Percentiles rank a stretch among this genome's conserved stretches.
These are phyloP conservation scores for Neonectria neomacrospora DNA, from an alignment of 2,329 filamentous ascomycete species.

Conservation along the genomic window DNA sequence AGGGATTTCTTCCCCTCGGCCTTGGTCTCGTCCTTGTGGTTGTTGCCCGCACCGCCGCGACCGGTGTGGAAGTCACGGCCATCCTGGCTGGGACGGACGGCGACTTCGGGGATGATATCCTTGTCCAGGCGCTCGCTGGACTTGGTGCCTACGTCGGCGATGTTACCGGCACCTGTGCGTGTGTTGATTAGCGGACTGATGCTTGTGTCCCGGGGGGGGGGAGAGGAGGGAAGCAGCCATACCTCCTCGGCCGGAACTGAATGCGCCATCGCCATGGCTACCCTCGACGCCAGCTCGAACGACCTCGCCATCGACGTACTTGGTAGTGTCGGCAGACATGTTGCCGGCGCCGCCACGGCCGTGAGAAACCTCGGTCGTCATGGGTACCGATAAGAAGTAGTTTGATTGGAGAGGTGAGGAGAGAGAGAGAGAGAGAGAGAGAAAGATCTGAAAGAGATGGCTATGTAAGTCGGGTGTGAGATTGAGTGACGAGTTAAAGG, in stretches of 20 bases:
- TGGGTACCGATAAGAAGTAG: slow-evolving; percentile 35
- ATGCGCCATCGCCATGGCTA: slow-evolving; percentile 68
- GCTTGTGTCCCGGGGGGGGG: neutral
- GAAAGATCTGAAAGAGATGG: neutral
- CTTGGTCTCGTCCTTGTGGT: slow-evolving; percentile 52
- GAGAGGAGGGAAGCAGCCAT: slow-evolving; percentile 36
- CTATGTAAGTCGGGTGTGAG: slow-evolving; percentile 8
- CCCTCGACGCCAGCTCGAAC: slow-evolving; percentile 65
- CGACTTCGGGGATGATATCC: slow-evolving; percentile 64
- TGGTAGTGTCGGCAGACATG: slow-evolving; percentile 66
- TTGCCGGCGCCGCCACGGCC: slow-evolving; percentile 72
- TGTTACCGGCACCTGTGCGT: slow-evolving; percentile 66
- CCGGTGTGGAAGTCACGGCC: slow-evolving; percentile 66
- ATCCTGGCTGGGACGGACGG: slow-evolving; percentile 60
- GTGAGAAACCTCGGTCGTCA: slow-evolving; percentile 65
- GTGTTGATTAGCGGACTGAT: slow-evolving; percentile 21
- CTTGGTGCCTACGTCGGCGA: slow-evolving; percentile 60
- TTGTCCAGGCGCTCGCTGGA: slow-evolving; percentile 58
- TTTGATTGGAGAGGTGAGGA: neutral
- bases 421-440: too few relatives aligned
- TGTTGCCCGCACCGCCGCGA: slow-evolving; percentile 70
- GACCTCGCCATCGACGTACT: slow-evolving; percentile 72
- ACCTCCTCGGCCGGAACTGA: slow-evolving; percentile 70
- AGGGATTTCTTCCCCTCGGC: slow-evolving; percentile 40
- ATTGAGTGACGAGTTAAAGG: neutral